phyloP scores from a whole-genome alignment of 169 alveolate genomes.

The Cryptosporidium ryanae region DNA sequence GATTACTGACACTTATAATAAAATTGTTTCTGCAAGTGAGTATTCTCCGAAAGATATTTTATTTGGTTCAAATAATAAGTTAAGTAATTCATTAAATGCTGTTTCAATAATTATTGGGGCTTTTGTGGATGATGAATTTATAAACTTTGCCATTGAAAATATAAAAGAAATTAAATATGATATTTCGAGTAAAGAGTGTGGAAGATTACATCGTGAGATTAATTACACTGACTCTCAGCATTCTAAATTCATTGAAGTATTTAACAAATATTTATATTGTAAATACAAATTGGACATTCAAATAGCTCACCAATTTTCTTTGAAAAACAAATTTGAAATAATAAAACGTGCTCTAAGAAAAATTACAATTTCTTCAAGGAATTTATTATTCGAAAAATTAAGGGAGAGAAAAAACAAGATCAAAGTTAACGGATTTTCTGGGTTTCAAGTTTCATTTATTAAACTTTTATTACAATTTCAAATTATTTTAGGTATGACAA shows the following conservation, averaged over 20 bases:
- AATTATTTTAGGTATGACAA: constrained; percentile 28
- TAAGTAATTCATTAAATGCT: constrained; percentile 44
- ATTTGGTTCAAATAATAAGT: constrained; percentile 32
- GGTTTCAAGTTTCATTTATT: constrained; percentile 1
- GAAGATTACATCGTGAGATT: constrained; percentile 40
- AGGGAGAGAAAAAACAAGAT: constrained; percentile 18
- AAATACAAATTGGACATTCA: constrained; percentile 17
- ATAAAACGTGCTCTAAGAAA: constrained; percentile 9
- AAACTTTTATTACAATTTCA: constrained; percentile 45
- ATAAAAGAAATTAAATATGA: constrained; percentile 10
- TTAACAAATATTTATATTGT: constrained; percentile 17
- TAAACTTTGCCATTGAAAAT: constrained; percentile 21
- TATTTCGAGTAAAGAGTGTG: constrained; percentile 13
- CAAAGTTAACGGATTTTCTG: not conserved
- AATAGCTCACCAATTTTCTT: constrained; percentile 14
- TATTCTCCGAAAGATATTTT: constrained; percentile 10
- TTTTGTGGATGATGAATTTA: constrained; percentile 17
- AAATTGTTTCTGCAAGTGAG: constrained; percentile 1
- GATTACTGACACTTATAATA: constrained; percentile 14
- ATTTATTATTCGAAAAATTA: constrained; percentile 37
- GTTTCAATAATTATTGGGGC: constrained; percentile 36
- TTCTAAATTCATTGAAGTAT: constrained; percentile 6
- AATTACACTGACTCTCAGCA: not conserved
- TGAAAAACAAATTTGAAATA: constrained; percentile 29
- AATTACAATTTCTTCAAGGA: constrained; percentile 40